A percentile compares a stretch with the other conserved stretches of the same genome.
phyloP scores from a whole-genome alignment of 306 rosid genomes.

The Hippophae gyantsensis region DNA sequence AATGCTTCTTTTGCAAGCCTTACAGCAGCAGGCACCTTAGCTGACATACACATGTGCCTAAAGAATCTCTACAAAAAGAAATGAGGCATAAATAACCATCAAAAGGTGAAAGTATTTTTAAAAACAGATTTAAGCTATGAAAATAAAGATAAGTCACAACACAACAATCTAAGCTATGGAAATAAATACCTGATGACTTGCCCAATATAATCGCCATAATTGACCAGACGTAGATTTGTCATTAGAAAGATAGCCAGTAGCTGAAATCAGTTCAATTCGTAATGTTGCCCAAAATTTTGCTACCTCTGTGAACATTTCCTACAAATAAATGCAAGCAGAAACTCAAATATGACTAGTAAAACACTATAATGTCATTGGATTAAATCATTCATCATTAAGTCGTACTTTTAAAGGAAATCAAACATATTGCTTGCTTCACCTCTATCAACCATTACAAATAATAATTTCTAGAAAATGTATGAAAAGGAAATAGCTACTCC shows the following conservation, averaged over 20 bases:
- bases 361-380: too few relatives aligned
- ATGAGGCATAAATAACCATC: constrained; percentile 5
- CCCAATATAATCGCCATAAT: constrained; percentile 95
- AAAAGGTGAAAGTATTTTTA: neutral
- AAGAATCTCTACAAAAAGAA: constrained; percentile 80
- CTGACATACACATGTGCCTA: constrained; percentile 97
- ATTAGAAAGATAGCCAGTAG: constrained; percentile 48
- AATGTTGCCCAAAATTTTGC: constrained; percentile 93
- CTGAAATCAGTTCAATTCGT: constrained; percentile 71
- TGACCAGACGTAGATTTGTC: constrained; percentile 82
- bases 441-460: too few relatives aligned
- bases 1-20: constrained; percentile 83
- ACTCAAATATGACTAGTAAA: too few relatives aligned
- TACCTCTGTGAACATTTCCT: constrained; percentile 86
- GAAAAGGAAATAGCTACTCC: too few relatives aligned
- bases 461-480: too few relatives aligned
- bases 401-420: too few relatives aligned
- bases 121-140: neutral
- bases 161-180: neutral
- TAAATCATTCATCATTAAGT: too few relatives aligned
- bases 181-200: constrained; percentile 83
- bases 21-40: constrained; percentile 94
- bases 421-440: too few relatives aligned
- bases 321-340: neutral
- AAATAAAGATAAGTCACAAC: neutral